Evolutionary conservation across 768 basidiomycete species (phyloP).

Genomic region (Tephrocybe sp.): DNA sequence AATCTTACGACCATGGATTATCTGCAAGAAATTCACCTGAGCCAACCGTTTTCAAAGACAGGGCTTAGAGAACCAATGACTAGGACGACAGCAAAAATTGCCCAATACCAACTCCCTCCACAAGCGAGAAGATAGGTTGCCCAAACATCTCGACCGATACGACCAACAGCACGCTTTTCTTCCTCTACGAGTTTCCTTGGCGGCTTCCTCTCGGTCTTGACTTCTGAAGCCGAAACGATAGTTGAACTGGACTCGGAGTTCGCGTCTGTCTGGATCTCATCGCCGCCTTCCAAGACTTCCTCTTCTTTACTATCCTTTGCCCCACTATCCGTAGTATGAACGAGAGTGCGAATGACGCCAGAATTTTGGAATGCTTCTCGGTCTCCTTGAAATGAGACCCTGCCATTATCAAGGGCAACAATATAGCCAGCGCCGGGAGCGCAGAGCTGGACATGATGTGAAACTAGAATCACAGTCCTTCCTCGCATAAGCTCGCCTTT

Average conservation of each 20-base stretch:
- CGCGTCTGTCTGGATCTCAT: slow-evolving; percentile 6
- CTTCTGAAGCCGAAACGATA: slow-evolving; percentile 16
- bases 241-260: slow-evolving; percentile 32
- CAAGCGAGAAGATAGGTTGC: slow-evolving; percentile 49
- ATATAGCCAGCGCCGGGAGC: slow-evolving; percentile 77
- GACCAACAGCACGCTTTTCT: slow-evolving; percentile 73
- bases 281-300: slow-evolving; percentile 32
- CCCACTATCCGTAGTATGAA: slow-evolving; percentile 47
- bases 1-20: background rate
- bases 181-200: slow-evolving; percentile 86
- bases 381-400: slow-evolving; percentile 72
- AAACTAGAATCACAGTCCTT: slow-evolving; percentile 88
- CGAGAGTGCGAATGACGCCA: slow-evolving; percentile 60
- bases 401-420: slow-evolving; percentile 80
- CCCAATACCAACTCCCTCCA: slow-evolving; percentile 56
- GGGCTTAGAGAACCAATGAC: slow-evolving; percentile 60
- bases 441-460: slow-evolving; percentile 91
- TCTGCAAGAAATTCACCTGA: slow-evolving; percentile 37
- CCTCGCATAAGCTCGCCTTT: slow-evolving; percentile 78
- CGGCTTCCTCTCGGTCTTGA: slow-evolving; percentile 46
- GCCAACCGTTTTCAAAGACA: slow-evolving; percentile 72
- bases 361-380: slow-evolving; percentile 64
- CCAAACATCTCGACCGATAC: slow-evolving; percentile 70
- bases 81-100: slow-evolving; percentile 48
- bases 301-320: slow-evolving; percentile 36